A percentile compares a stretch with the other conserved stretches of the same genome.
These are phyloP conservation scores for Calonectria montana DNA, from an alignment of 2,329 filamentous ascomycete genomes.

Conservation along the genomic window DNA sequence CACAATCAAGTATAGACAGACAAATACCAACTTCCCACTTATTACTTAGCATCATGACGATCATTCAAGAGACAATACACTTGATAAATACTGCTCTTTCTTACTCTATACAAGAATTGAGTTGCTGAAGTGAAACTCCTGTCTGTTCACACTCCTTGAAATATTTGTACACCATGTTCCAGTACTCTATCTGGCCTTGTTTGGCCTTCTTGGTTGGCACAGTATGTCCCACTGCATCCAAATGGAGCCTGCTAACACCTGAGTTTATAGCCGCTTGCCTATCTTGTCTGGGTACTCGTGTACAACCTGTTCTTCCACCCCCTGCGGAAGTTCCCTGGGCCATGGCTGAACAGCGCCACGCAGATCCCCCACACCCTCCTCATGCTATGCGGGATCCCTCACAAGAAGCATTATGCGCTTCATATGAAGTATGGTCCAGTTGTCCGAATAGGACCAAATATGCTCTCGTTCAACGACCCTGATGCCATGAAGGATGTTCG, in stretches of 20 bases:
- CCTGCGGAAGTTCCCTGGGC: slow-evolving; percentile 11
- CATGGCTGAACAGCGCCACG: slow-evolving; percentile 1
- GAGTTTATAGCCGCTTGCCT: neutral
- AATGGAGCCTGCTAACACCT: neutral
- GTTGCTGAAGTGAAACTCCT: neutral
- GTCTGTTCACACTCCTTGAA: neutral
- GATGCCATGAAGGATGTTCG: slow-evolving; percentile 21
- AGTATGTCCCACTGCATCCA: neutral
- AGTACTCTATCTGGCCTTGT: neutral
- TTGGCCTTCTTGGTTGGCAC: neutral
- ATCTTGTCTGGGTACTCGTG: neutral
- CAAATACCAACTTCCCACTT: neutral
- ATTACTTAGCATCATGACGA: neutral
- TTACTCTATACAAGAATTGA: neutral
- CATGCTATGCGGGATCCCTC: neutral
- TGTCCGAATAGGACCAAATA: neutral
- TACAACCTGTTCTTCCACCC: slow-evolving; percentile 19
- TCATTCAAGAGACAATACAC: neutral
- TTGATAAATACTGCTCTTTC: neutral
- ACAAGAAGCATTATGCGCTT: neutral
- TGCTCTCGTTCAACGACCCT: slow-evolving; percentile 11
- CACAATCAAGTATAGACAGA: neutral
- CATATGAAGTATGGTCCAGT: slow-evolving; percentile 7
- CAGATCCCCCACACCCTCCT: slow-evolving; percentile 12
- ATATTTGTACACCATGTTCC: neutral